A percentile compares a stretch with the other conserved stretches of the same genome.
phyloP scores from a whole-genome alignment of 116 monocot genomes.

The Posidonia oceanica region DNA sequence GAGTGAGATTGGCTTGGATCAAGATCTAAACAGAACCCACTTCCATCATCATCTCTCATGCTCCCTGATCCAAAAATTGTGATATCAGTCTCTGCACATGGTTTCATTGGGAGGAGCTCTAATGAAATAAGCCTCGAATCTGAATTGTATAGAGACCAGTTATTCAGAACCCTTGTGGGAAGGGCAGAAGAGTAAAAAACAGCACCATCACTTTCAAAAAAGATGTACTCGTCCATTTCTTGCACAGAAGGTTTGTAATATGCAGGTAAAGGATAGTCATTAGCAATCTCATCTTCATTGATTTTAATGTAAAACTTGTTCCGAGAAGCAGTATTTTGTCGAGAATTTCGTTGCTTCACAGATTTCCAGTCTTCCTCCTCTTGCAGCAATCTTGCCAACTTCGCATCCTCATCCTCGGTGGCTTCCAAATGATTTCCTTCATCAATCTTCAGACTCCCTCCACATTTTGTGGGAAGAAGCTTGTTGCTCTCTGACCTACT shows the following conservation, averaged over 20 bases:
- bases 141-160: conserved; percentile 91
- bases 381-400: conserved; percentile 77
- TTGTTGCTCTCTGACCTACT: conserved; percentile 24
- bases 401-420: conserved; percentile 71
- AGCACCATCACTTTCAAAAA: conserved; percentile 50
- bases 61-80: conserved; percentile 80
- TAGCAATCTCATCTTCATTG: conserved; percentile 90
- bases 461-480: conserved; percentile 4
- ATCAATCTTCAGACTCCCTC: conserved; percentile 51
- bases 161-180: conserved; percentile 67
- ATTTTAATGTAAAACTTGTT: conserved; percentile 90
- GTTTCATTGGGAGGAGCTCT: conserved; percentile 92
- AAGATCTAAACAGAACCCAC: conserved; percentile 52
- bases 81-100: conserved; percentile 82
- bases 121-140: conserved; percentile 93
- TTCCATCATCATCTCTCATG: conserved; percentile 95
- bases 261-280: conserved; percentile 93
- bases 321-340: conserved; percentile 15
- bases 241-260: conserved; percentile 71
- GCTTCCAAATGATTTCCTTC: conserved; percentile 23
- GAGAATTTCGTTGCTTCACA: conserved; percentile 44
- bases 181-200: conserved; percentile 50
- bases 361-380: conserved; percentile 89
- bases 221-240: conserved; percentile 92
- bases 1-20: conserved; percentile 43